Evolutionary conservation across 768 basidiomycete genomes (phyloP).

Genomic region (Auricularia sp.): DNA sequence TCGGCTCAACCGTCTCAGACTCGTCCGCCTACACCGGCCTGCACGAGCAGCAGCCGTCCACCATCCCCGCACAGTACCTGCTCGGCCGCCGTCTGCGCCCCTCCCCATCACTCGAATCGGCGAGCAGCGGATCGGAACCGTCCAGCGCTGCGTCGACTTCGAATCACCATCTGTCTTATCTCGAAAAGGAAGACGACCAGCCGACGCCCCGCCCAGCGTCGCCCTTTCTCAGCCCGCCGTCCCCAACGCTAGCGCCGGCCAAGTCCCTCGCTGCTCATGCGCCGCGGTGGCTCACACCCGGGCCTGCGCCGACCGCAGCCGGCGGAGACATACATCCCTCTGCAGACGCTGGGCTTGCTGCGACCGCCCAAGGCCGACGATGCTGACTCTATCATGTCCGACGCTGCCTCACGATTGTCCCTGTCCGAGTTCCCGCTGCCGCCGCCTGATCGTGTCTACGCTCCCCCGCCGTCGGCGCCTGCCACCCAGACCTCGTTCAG

Average conservation of each 20-base stretch:
- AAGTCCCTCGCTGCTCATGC: not conserved
- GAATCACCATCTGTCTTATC: constrained; percentile 1
- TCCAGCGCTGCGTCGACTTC: not conserved
- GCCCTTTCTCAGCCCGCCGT: not conserved
- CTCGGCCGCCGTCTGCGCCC: not conserved
- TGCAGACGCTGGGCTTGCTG: not conserved
- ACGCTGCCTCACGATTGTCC: not conserved
- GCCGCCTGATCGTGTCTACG: not conserved
- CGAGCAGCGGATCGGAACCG: not conserved
- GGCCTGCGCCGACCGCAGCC: not conserved
- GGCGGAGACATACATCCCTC: not conserved
- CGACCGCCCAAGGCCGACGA: not conserved
- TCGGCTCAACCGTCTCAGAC: not conserved
- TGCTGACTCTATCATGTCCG: not conserved
- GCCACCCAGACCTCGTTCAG: not conserved
- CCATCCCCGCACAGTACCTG: not conserved
- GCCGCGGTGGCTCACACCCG: not conserved
- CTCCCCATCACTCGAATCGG: not conserved
- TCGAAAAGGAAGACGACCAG: not conserved
- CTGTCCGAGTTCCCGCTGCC: constrained; percentile 1
- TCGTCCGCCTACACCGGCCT: constrained; percentile 1
- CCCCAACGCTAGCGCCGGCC: not conserved
- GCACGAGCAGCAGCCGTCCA: not conserved
- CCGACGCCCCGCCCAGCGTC: not conserved
- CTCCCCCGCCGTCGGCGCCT: not conserved